Evolutionary conservation across 2,329 filamentous ascomycete species (phyloP).

Genomic region (Parascedosporium putredinis): DNA sequence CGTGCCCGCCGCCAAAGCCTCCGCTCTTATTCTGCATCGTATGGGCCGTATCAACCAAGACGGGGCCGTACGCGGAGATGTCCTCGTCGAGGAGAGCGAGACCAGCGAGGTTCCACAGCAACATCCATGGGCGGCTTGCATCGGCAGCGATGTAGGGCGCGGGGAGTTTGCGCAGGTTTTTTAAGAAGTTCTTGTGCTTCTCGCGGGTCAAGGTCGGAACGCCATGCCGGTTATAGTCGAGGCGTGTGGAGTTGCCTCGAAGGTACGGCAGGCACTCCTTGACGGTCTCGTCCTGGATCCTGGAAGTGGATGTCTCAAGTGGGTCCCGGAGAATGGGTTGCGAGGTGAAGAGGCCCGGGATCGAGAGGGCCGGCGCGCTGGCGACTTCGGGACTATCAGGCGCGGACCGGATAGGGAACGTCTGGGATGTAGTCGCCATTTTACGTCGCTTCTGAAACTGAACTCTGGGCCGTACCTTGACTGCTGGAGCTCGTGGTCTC

Average conservation of each 20-base stretch:
- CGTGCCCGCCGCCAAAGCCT: conserved; percentile 89
- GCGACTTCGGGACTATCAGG: not conserved
- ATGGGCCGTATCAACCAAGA: conserved; percentile 63
- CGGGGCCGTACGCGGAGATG: conserved; percentile 52
- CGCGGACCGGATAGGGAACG: not conserved
- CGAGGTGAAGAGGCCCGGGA: conserved; percentile 48
- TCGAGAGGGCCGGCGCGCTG: conserved; percentile 6
- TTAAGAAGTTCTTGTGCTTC: conserved; percentile 52
- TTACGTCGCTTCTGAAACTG: conserved; percentile 5
- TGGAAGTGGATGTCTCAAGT: conserved; percentile 57
- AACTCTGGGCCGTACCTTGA: conserved; percentile 3
- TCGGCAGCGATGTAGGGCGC: conserved; percentile 64
- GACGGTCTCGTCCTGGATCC: conserved; percentile 58
- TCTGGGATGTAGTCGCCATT: conserved; percentile 4
- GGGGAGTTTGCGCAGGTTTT: conserved; percentile 52
- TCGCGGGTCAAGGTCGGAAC: conserved; percentile 62
- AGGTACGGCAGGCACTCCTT: conserved; percentile 60
- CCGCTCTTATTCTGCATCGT: conserved; percentile 75
- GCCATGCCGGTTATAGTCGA: conserved; percentile 56
- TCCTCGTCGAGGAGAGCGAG: conserved; percentile 71
- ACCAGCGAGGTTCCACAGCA: conserved; percentile 82
- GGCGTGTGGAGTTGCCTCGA: conserved; percentile 38
- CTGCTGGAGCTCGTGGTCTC: not conserved
- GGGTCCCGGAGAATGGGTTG: conserved; percentile 54
- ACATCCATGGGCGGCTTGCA: conserved; percentile 82